Percentiles rank a stretch among this genome's conserved stretches.
Conservation (phyloP, 805 yeast genomes). For the Candida lessepsii region DNA sequence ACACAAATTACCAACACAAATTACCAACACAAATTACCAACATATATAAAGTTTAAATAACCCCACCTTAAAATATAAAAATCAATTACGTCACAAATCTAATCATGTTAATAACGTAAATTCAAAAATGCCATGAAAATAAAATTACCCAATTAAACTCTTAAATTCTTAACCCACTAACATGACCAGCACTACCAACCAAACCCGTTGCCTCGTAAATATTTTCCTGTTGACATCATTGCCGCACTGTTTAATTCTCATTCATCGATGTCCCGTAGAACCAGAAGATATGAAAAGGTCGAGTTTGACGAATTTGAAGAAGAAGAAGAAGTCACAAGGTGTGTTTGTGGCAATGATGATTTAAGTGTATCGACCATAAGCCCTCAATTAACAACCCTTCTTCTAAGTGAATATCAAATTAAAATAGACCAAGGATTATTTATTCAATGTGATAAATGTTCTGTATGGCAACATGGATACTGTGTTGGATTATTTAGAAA, state of each 20-base stretch:
- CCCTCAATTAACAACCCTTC: slow-evolving; percentile 23
- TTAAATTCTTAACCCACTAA: too few relatives aligned
- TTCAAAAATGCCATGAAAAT: too few relatives aligned
- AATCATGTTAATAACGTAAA: too few relatives aligned
- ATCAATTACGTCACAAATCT: too few relatives aligned
- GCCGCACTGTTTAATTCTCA: background rate
- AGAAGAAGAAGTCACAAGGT: slow-evolving; percentile 43
- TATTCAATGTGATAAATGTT: slow-evolving; percentile 86
- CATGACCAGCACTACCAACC: too few relatives aligned
- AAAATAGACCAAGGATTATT: slow-evolving; percentile 58
- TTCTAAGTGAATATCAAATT: slow-evolving; percentile 33
- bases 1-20: too few relatives aligned
- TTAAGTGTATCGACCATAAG: slow-evolving; percentile 25
- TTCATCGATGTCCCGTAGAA: slow-evolving; percentile 15
- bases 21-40: too few relatives aligned
- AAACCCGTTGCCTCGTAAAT: too few relatives aligned
- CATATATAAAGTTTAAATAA: too few relatives aligned
- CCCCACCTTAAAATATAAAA: too few relatives aligned
- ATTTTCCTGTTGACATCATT: background rate
- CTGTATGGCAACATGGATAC: slow-evolving; percentile 97
- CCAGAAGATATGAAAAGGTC: slow-evolving; percentile 14
- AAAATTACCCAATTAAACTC: too few relatives aligned
- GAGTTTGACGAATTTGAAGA: slow-evolving; percentile 15
- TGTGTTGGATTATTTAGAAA: slow-evolving; percentile 84
- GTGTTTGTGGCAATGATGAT: slow-evolving; percentile 44